Base-by-base conservation (phyloP, 352 stramenopile species). In the Pythium periplocum region DNA sequence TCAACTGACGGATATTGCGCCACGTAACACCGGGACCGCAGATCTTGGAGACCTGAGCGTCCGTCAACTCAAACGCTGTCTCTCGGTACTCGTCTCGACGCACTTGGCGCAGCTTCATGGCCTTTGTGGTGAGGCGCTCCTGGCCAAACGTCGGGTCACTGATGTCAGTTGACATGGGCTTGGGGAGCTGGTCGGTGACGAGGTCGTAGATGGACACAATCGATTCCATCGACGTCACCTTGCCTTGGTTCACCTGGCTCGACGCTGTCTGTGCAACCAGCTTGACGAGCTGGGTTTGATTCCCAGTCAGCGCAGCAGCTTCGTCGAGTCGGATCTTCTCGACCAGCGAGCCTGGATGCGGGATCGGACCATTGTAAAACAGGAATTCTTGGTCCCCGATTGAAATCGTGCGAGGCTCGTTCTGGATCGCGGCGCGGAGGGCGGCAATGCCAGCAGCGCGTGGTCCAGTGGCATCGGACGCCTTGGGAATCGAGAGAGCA, bases 111-210 rank as follows among this genome's bases (percentile, higher is more conserved):
- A 61, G 39, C 32, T 37, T 51, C 38, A 55, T 51, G 5, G 36
- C 47, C 12, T 32, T 11, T 1, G 45, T n/a, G 9, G 55, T 56
- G 12, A 61, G 42, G 4, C 55, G 55, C 31, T 61, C 38, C 4
- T 48, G 6, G 6, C 55, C 55, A 32, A 51, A 61, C 34, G 9
- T 51, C 33, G 39, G 34, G 48, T 61, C 55, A 26, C 48, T 50
- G 26, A 51, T 50, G 30, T 55, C 55, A 1, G 17, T 31, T 26
- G 39, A 39, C 31, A 56, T 55, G n/a, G 55, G 55, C 2, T 17
- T 31, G 7, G 47, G 38, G 5, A 59, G 31, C 2, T 31, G 35
- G n/a, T 17, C 11, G 5, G 6, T 38, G 1, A 35, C 31, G 7
- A 12, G 38, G 7, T 59, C 36, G 36, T 59, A 59, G 1, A 58